Base-by-base conservation (phyloP, 306 rosid species). In the Pyrus pyrifolia region DNA sequence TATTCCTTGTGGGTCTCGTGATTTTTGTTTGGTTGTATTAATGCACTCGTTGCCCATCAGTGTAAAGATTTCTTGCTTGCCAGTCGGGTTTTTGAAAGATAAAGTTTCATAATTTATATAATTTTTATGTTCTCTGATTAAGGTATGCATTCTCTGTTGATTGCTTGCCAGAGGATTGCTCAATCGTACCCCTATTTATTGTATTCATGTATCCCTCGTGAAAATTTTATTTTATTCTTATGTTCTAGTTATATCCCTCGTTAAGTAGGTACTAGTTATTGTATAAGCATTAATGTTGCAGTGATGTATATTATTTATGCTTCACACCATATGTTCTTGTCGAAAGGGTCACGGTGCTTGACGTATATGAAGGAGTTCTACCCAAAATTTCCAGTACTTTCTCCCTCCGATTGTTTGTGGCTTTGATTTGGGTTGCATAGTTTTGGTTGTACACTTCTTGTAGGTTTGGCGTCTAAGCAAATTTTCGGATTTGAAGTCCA, bases 1-100 rank as follows among this genome's bases (percentile, higher is more conserved):
- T 25, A 29, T 73, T 63, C 62, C 18, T 30, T 30, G 23, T 73
- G 64, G 65, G 4, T 60, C 68, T 79, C 65, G 70, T 67, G 74
- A 44, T 30, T 67, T 65, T 72, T 55, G 42, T 78, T 57, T 73
- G 7, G 77, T 73, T 30, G 27, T 25, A 19, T 73, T 15, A 11
- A 42, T 59, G 5, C 68, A 25, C 13, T 35, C 70, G 29, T 11
- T 22, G 6, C 59, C 33, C 19, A 38, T 19, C 29, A 11, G 44
- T 33, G 61, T 44, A 44, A 19, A 66, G 30, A 23, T 33, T 23
- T 19, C 17, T 11, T 11, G 27, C 2, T 38, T 22, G 29, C 9
- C 22, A 1, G 30, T 21, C 44, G 29, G 38, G 21, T 46, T 61
- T 38, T 60, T 19, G 17, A 55, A 8, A 22, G 42, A 15, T 63